Conservation (phyloP, 768 basidiomycete genomes). For the Gelatoporia subvermispora region DNA sequence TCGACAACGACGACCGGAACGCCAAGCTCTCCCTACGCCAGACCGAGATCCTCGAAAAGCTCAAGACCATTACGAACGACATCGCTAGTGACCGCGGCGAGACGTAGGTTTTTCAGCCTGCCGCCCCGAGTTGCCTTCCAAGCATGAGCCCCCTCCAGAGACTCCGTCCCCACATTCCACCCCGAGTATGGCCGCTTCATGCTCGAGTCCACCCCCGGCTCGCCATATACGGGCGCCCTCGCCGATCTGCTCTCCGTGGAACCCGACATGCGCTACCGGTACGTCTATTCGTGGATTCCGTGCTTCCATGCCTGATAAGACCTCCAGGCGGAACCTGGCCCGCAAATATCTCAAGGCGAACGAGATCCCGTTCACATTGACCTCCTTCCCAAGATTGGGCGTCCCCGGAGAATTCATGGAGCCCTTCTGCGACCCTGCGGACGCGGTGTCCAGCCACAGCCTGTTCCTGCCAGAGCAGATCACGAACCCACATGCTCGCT, state of each 20-base stretch:
- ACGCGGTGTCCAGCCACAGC: conserved; percentile 85
- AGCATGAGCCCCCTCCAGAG: conserved; percentile 32
- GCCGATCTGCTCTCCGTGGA: conserved; percentile 87
- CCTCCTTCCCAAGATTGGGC: conserved; percentile 92
- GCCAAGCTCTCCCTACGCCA: conserved; percentile 93
- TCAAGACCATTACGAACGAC: conserved; percentile 62
- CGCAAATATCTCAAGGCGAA: conserved; percentile 77
- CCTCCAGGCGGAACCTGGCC: conserved; percentile 71
- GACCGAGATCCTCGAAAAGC: conserved; percentile 84
- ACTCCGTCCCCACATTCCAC: conserved; percentile 85
- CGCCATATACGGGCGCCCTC: conserved; percentile 87
- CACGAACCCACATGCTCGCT: conserved; percentile 95
- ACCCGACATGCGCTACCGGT: conserved; percentile 92
- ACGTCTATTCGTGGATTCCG: conserved; percentile 13
- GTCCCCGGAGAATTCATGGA: conserved; percentile 89
- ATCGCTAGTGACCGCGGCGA: conserved; percentile 57
- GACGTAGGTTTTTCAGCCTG: conserved; percentile 39
- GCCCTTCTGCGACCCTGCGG: conserved; percentile 70
- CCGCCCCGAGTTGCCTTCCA: neutral
- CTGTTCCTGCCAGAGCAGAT: conserved; percentile 93
- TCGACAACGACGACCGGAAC: conserved; percentile 72
- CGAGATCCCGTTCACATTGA: conserved; percentile 89
- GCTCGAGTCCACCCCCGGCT: conserved; percentile 96
- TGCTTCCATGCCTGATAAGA: neutral
- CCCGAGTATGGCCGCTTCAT: conserved; percentile 99